Conservation (phyloP, 2,329 filamentous ascomycete species). For the Blastomyces silverae region DNA sequence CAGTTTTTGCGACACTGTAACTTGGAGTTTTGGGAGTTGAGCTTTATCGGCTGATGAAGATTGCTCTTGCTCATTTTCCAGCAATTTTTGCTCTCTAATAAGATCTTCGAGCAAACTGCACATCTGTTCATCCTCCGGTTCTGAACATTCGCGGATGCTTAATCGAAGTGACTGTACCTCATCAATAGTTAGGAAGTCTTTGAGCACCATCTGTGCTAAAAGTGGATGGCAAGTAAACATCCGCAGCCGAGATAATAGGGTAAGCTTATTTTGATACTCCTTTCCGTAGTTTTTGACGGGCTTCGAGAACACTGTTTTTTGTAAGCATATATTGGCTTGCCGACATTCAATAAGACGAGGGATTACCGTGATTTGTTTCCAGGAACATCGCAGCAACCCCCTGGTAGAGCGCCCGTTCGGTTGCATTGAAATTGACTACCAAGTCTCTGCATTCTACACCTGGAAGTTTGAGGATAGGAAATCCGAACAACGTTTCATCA, state of each 20-base stretch:
- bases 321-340: not conserved
- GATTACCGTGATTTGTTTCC: slow-evolving; percentile 9
- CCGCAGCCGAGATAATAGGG: slow-evolving; percentile 46
- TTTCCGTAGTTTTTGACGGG: not conserved
- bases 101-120: slow-evolving; percentile 3
- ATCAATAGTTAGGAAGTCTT: slow-evolving; percentile 40
- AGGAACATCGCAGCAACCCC: slow-evolving; percentile 45
- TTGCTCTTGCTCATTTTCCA: not conserved
- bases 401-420: slow-evolving; percentile 50
- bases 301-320: not conserved
- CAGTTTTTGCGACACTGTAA: not conserved
- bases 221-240: slow-evolving; percentile 49
- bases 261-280: slow-evolving; percentile 26
- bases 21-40: not conserved
- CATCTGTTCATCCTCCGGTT: slow-evolving; percentile 26
- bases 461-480: slow-evolving; percentile 51
- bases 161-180: slow-evolving; percentile 43
- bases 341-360: not conserved
- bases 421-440: slow-evolving; percentile 45
- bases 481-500: slow-evolving; percentile 47
- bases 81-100: not conserved
- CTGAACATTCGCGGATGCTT: slow-evolving; percentile 26
- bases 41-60: not conserved
- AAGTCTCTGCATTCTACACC: slow-evolving; percentile 41
- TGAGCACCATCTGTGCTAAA: slow-evolving; percentile 43